Conservation (phyloP, 768 basidiomycete species). For the Pisolithus marmoratus region DNA sequence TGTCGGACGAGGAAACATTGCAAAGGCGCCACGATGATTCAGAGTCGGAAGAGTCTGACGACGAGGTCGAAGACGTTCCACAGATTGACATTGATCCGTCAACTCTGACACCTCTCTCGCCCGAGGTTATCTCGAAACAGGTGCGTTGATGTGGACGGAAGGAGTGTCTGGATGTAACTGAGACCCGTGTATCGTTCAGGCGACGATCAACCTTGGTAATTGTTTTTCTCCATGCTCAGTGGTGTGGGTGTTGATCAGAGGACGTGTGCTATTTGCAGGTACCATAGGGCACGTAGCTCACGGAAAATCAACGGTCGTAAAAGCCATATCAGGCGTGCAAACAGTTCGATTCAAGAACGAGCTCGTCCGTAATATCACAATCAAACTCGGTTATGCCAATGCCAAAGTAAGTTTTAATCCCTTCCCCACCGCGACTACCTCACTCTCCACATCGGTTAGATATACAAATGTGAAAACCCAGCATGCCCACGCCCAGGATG, state of each 20-base stretch:
- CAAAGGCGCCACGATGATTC: slow-evolving; percentile 63
- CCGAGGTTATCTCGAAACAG: slow-evolving; percentile 89
- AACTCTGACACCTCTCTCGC: slow-evolving; percentile 81
- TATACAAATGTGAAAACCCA: slow-evolving; percentile 95
- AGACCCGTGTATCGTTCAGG: slow-evolving; percentile 39
- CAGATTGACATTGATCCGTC: slow-evolving; percentile 74
- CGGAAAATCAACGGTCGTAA: slow-evolving; percentile 94
- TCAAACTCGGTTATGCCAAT: slow-evolving; percentile 98
- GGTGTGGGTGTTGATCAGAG: not conserved
- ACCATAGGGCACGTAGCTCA: slow-evolving; percentile 99
- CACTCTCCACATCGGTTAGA: slow-evolving; percentile 42
- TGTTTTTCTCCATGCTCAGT: not conserved
- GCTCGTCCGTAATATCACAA: slow-evolving; percentile 97
- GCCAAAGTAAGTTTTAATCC: slow-evolving; percentile 67
- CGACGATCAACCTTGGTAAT: slow-evolving; percentile 89
- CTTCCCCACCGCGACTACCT: not conserved
- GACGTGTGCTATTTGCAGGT: slow-evolving; percentile 40
- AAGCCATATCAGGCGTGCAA: slow-evolving; percentile 97
- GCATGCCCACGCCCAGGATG: slow-evolving; percentile 91
- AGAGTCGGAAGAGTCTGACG: slow-evolving; percentile 65
- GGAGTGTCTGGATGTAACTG: not conserved
- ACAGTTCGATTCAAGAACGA: slow-evolving; percentile 99
- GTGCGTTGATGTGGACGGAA: slow-evolving; percentile 36
- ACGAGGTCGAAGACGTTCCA: slow-evolving; percentile 47
- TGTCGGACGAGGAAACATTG: slow-evolving; percentile 66